phyloP scores from a whole-genome alignment of 2,329 filamentous ascomycete genomes.

The Pochonia chlamydosporia region DNA sequence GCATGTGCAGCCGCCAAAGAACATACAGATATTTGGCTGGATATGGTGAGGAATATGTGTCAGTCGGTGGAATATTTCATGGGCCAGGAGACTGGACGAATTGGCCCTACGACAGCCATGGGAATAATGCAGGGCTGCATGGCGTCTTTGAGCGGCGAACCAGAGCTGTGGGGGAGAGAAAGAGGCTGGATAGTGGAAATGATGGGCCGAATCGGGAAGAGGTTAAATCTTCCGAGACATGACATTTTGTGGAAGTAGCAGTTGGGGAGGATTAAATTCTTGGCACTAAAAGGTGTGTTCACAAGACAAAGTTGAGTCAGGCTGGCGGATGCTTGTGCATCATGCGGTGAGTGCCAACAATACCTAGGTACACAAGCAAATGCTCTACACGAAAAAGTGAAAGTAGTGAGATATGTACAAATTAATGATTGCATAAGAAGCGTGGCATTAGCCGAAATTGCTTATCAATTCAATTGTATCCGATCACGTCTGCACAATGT shows the following conservation, averaged over 20 bases:
- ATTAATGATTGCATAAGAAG: too few relatives aligned
- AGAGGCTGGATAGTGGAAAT: conserved; percentile 1
- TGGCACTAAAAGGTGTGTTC: too few relatives aligned
- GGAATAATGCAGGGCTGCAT: not conserved
- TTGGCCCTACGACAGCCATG: not conserved
- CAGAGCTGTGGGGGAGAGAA: not conserved
- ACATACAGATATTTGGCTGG: conserved; percentile 4
- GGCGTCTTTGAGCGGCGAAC: not conserved
- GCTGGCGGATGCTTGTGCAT: too few relatives aligned
- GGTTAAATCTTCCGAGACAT: not conserved
- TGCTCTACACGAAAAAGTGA: too few relatives aligned
- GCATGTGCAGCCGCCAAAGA: not conserved
- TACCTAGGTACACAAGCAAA: too few relatives aligned
- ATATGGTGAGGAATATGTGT: conserved; percentile 8
- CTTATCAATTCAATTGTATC: too few relatives aligned
- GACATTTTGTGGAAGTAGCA: not conserved
- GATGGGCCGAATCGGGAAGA: not conserved
- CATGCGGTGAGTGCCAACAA: too few relatives aligned
- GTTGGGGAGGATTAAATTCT: too few relatives aligned
- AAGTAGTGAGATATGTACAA: too few relatives aligned
- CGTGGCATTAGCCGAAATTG: too few relatives aligned
- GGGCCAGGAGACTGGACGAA: not conserved
- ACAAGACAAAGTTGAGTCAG: too few relatives aligned
- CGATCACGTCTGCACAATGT: too few relatives aligned
- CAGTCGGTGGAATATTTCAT: conserved; percentile 8